Percentiles rank a stretch among this genome's conserved stretches.
Evolutionary conservation across 1,284 basidiomycete genomes (phyloP).

Genomic region (Leccinum solheimii): DNA sequence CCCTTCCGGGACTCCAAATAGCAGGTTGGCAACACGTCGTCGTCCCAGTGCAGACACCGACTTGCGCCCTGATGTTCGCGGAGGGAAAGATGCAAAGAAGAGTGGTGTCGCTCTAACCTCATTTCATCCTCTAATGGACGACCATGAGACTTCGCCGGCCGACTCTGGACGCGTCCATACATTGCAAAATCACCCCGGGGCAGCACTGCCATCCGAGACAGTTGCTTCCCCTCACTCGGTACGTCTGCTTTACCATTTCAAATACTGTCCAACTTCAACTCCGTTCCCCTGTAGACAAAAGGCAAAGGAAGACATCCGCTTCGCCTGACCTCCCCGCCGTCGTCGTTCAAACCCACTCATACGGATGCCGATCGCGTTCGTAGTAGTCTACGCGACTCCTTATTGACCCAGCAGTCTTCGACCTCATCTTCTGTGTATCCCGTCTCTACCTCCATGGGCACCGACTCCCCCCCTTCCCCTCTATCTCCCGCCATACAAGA

Average conservation of each 20-base stretch:
- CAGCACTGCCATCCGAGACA: conserved; percentile 13
- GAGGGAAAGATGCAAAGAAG: conserved; percentile 22
- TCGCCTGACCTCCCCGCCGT: conserved; percentile 35
- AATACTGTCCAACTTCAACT: conserved; percentile 19
- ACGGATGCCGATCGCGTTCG: conserved; percentile 30
- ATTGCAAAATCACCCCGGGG: conserved; percentile 11
- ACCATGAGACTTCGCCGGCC: conserved; percentile 12
- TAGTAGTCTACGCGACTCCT: conserved; percentile 47
- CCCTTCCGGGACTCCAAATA: conserved; percentile 12
- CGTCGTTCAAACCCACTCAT: conserved; percentile 33
- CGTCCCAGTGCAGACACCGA: conserved; percentile 14
- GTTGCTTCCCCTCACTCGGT: conserved; percentile 21
- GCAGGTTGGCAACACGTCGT: conserved; percentile 10
- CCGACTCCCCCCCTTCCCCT: conserved; percentile 59
- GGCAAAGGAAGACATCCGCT: conserved; percentile 27
- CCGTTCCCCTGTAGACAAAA: conserved; percentile 25
- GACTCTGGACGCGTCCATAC: conserved; percentile 1
- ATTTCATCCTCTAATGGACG: conserved; percentile 26
- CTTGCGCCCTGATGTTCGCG: conserved; percentile 15
- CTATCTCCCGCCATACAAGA: conserved; percentile 49
- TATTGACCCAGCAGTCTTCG: conserved; percentile 53
- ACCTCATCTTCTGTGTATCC: conserved; percentile 76
- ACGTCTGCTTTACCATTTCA: conserved; percentile 16
- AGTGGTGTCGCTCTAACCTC: conserved; percentile 28
- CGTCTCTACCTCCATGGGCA: conserved; percentile 57